Evolutionary conservation across 768 basidiomycete species (phyloP).

Genomic region (Mycena capillaripes): DNA sequence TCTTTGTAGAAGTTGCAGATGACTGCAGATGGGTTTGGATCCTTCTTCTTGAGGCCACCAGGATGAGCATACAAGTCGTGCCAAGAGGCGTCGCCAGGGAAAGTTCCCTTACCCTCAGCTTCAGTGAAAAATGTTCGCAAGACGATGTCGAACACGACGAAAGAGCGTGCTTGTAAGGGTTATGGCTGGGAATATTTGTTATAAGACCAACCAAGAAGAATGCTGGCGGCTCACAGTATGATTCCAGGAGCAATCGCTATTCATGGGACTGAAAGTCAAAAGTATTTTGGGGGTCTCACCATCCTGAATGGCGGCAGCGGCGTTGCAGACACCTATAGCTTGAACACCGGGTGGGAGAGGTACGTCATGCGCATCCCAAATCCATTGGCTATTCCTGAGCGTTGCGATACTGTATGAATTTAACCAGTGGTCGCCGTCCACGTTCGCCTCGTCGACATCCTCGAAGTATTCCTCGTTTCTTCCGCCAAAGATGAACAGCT

Average conservation of each 20-base stretch:
- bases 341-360: not conserved
- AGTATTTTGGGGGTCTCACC: conserved; percentile 1
- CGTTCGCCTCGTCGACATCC: too few species aligned
- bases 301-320: not conserved
- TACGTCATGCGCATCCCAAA: not conserved
- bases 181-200: not conserved
- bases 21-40: conserved; percentile 4
- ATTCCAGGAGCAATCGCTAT: not conserved
- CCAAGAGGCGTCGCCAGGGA: not conserved
- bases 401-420: not conserved
- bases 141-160: conserved; percentile 19
- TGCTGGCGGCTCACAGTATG: not conserved
- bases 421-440: too few species aligned
- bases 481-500: conserved; percentile 21
- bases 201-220: not conserved
- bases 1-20: conserved; percentile 15
- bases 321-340: not conserved
- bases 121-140: conserved; percentile 3
- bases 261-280: not conserved
- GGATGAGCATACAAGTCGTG: not conserved
- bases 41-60: not conserved
- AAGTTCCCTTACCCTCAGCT: not conserved
- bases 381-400: not conserved
- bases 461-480: not conserved
- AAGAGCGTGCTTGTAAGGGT: not conserved